phyloP scores from a whole-genome alignment of 2,329 filamentous ascomycete species.

The Cladophialophora psammophila region DNA sequence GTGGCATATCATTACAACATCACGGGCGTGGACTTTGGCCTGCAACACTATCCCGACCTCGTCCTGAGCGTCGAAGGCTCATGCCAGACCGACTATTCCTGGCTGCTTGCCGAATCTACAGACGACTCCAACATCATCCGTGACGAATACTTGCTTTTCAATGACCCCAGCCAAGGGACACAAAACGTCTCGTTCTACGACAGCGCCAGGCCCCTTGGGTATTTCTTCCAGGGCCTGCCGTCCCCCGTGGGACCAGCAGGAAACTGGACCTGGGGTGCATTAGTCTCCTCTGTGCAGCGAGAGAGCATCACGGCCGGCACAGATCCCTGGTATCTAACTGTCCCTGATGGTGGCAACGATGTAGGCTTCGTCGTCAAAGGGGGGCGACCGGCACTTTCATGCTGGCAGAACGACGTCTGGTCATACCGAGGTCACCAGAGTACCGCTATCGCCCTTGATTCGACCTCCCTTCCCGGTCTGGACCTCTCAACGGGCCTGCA shows the following conservation, averaged over 20 bases:
- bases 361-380: slow-evolving; percentile 3
- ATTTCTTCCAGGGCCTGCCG: slow-evolving; percentile 3
- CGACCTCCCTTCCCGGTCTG: slow-evolving; percentile 5
- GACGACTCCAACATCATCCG: slow-evolving; percentile 10
- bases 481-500: slow-evolving; percentile 6
- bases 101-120: slow-evolving; percentile 12
- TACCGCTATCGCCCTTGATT: slow-evolving; percentile 8
- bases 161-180: slow-evolving; percentile 2
- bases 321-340: slow-evolving; percentile 19
- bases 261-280: slow-evolving; percentile 16
- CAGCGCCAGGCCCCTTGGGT: slow-evolving; percentile 15
- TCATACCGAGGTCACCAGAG: slow-evolving; percentile 12
- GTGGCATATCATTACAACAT: slow-evolving; percentile 18
- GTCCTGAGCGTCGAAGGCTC: slow-evolving; percentile 16
- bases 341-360: slow-evolving; percentile 5
- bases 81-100: slow-evolving; percentile 21
- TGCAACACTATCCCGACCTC: slow-evolving; percentile 15
- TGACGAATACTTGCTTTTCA: slow-evolving; percentile 18
- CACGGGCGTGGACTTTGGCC: slow-evolving; percentile 16
- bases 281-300: slow-evolving; percentile 19
- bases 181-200: slow-evolving; percentile 21
- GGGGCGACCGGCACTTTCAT: slow-evolving; percentile 17
- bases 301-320: slow-evolving; percentile 12
- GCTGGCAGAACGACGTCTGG: slow-evolving; percentile 25
- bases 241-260: slow-evolving; percentile 8